phyloP scores from a whole-genome alignment of 2,329 filamentous ascomycete genomes.

The Pseudogymnoascus sp. region DNA sequence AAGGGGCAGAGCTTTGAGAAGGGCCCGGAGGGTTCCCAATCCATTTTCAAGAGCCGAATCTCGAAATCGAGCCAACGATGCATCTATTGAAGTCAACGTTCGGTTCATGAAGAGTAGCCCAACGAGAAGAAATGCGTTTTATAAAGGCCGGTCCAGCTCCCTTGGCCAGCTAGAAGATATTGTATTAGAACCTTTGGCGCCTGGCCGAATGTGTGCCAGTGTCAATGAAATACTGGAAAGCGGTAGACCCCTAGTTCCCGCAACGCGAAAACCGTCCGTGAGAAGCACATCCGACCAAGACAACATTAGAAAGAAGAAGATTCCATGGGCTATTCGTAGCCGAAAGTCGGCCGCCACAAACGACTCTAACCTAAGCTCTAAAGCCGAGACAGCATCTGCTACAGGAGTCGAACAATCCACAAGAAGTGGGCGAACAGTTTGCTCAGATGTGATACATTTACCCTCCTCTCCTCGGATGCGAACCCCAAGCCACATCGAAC shows the following conservation, averaged over 20 bases:
- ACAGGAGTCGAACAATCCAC: not conserved
- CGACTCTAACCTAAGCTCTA: not conserved
- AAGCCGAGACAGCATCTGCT: not conserved
- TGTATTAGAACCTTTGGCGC: slow-evolving; percentile 25
- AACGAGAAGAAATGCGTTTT: slow-evolving; percentile 14
- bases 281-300: not conserved
- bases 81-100: slow-evolving; percentile 23
- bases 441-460: not conserved
- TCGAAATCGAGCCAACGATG: slow-evolving; percentile 15
- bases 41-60: slow-evolving; percentile 24
- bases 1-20: slow-evolving; percentile 21
- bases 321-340: not conserved
- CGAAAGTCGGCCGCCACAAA: not conserved
- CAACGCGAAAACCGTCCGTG: not conserved
- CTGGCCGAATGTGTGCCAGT: slow-evolving; percentile 18
- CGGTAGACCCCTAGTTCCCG: not conserved
- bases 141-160: not conserved
- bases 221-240: slow-evolving; percentile 11
- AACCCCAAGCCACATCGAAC: not conserved
- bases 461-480: not conserved
- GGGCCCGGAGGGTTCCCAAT: slow-evolving; percentile 18
- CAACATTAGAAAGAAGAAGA: not conserved
- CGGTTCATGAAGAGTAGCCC: slow-evolving; percentile 20
- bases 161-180: slow-evolving; percentile 22
- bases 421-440: not conserved